Evolutionary conservation across 768 basidiomycete species (phyloP).

Genomic region (Auricularia heimuer): DNA sequence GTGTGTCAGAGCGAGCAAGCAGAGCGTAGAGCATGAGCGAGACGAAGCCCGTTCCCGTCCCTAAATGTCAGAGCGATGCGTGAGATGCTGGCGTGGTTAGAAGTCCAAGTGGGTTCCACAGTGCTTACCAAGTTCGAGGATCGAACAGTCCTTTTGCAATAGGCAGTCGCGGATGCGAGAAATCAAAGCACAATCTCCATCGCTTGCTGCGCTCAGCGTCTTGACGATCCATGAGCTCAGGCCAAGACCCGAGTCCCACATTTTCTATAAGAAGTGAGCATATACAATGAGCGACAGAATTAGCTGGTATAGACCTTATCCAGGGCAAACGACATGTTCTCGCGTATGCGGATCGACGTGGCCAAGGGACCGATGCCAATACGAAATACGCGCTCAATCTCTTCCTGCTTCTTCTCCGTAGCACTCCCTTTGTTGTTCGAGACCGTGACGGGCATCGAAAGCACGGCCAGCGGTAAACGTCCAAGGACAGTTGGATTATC

Average conservation of each 20-base stretch:
- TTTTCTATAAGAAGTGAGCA: slow-evolving; percentile 48
- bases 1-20: slow-evolving; percentile 23
- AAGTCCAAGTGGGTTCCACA: background rate
- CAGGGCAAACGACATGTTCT: slow-evolving; percentile 83
- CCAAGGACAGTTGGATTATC: slow-evolving; percentile 14
- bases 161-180: background rate
- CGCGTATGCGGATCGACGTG: slow-evolving; percentile 40
- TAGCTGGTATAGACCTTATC: slow-evolving; percentile 59
- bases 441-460: slow-evolving; percentile 56
- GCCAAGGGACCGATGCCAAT: background rate
- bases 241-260: slow-evolving; percentile 92
- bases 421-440: background rate
- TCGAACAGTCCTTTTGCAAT: slow-evolving; percentile 22
- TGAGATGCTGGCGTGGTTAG: slow-evolving; percentile 10
- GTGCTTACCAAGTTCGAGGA: slow-evolving; percentile 60
- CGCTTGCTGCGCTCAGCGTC: slow-evolving; percentile 2
- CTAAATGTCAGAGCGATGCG: slow-evolving; percentile 25
- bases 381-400: slow-evolving; percentile 48
- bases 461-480: slow-evolving; percentile 44
- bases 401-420: slow-evolving; percentile 49
- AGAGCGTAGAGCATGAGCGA: slow-evolving; percentile 43
- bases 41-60: slow-evolving; percentile 80
- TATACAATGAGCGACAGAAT: background rate
- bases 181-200: background rate
- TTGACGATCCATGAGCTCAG: slow-evolving; percentile 65